Percentiles rank a stretch among this genome's conserved stretches.
Evolutionary conservation across 352 stramenopile genomes (phyloP).

Genomic region (Globisporangium okanoganense): DNA sequence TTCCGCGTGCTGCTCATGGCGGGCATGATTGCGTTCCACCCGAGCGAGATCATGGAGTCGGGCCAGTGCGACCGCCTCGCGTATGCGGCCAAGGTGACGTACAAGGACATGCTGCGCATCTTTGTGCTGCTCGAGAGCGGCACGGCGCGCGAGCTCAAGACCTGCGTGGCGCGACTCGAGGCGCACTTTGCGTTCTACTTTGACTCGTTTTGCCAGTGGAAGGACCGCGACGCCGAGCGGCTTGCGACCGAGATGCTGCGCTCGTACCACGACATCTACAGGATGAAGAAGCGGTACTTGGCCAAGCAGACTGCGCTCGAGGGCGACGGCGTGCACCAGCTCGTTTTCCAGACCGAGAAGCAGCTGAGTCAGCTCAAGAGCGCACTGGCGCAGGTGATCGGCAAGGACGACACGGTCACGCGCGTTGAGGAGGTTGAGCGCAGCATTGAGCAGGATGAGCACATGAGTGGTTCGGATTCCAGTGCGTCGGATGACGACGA

Average conservation of each 20-base stretch:
- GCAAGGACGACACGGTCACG: slow-evolving; percentile 29
- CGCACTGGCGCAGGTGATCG: slow-evolving; percentile 55
- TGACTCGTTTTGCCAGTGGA: slow-evolving; percentile 63
- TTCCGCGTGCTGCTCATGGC: slow-evolving; percentile 72
- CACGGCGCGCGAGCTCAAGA: slow-evolving; percentile 38
- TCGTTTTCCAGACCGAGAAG: slow-evolving; percentile 52
- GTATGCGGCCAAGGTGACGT: slow-evolving; percentile 40
- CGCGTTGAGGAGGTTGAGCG: slow-evolving; percentile 35
- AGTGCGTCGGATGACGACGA: slow-evolving; percentile 18
- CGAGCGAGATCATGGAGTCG: slow-evolving; percentile 57
- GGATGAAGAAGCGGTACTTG: slow-evolving; percentile 43
- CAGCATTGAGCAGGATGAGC: slow-evolving; percentile 22
- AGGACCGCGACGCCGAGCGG: slow-evolving; percentile 49
- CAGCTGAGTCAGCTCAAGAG: slow-evolving; percentile 51
- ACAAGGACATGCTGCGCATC: slow-evolving; percentile 36
- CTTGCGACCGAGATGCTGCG: slow-evolving; percentile 47
- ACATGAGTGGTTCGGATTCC: slow-evolving; percentile 17
- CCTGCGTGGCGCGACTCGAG: slow-evolving; percentile 33
- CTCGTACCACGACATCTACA: slow-evolving; percentile 49
- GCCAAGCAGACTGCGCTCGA: slow-evolving; percentile 24
- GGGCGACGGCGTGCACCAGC: slow-evolving; percentile 49
- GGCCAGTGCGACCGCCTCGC: slow-evolving; percentile 36
- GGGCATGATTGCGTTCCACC: slow-evolving; percentile 65
- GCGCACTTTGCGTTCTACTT: slow-evolving; percentile 69
- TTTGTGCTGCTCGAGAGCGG: slow-evolving; percentile 26